phyloP scores from a whole-genome alignment of 108 stramenopile species.

The Pelagomonas calceolata region DNA sequence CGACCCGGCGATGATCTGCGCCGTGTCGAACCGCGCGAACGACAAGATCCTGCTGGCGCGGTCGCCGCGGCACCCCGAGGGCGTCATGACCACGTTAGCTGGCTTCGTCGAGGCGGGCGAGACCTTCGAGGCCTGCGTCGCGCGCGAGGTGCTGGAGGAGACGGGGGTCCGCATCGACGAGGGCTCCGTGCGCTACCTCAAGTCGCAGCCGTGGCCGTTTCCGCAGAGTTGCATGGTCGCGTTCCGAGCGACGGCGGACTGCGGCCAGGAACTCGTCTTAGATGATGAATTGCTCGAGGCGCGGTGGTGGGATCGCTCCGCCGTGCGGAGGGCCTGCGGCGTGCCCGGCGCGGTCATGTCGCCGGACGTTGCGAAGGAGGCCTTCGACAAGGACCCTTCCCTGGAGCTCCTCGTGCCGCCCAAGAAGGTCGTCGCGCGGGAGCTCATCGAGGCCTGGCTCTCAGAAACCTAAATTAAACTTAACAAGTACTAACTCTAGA shows the following conservation, averaged over 20 bases:
- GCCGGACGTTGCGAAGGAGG: constrained; percentile 36
- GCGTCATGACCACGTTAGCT: constrained; percentile 57
- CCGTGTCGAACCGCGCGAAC: constrained; percentile 37
- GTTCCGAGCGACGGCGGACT: constrained; percentile 48
- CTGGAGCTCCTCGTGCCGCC: constrained; percentile 2
- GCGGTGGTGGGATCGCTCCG: constrained; percentile 48
- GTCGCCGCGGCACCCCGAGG: constrained; percentile 52
- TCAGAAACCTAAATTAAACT: neutral
- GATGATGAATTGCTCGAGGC: constrained; percentile 63
- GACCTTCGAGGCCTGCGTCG: constrained; percentile 60
- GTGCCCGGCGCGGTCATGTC: constrained; percentile 48
- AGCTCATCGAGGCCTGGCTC: constrained; percentile 4
- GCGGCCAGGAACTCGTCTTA: constrained; percentile 32
- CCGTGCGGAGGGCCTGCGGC: constrained; percentile 40
- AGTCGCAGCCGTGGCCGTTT: constrained; percentile 71
- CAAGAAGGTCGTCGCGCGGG: constrained; percentile 1
- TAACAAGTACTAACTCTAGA: no score
- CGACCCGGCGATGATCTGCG: constrained; percentile 66
- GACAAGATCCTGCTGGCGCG: constrained; percentile 51
- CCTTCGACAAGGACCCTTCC: neutral
- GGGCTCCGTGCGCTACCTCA: constrained; percentile 47
- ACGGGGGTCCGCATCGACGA: constrained; percentile 46
- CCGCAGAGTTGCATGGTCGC: constrained; percentile 64
- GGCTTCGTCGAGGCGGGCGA: constrained; percentile 79
- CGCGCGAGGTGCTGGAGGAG: constrained; percentile 61